Evolutionary conservation across 2,329 filamentous ascomycete genomes (phyloP).

Genomic region (Trichothecium roseum): DNA sequence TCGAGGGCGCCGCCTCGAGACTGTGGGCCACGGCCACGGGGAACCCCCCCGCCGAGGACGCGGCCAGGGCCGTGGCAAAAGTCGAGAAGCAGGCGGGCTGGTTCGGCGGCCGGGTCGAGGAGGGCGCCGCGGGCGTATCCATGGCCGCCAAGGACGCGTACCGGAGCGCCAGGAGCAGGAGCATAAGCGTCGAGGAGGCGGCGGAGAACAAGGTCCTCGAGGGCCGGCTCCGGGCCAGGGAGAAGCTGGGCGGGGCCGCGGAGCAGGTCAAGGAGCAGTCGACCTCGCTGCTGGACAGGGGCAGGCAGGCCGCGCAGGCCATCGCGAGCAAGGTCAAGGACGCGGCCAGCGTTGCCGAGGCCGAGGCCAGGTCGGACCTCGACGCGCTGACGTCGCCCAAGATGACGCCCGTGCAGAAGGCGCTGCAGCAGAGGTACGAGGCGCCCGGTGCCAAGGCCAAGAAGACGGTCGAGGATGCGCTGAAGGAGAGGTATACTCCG

Average conservation of each 20-base stretch:
- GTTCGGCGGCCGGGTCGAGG: slow-evolving; percentile 8
- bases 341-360: slow-evolving; percentile 22
- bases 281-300: slow-evolving; percentile 26
- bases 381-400: slow-evolving; percentile 13
- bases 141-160: slow-evolving; percentile 26
- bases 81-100: slow-evolving; percentile 17
- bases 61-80: slow-evolving; percentile 15
- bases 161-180: slow-evolving; percentile 16
- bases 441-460: slow-evolving; percentile 26
- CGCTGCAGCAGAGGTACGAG: slow-evolving; percentile 41
- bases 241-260: slow-evolving; percentile 11
- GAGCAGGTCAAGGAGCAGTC: slow-evolving; percentile 16
- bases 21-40: slow-evolving; percentile 32
- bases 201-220: slow-evolving; percentile 16
- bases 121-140: slow-evolving; percentile 17
- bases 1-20: slow-evolving; percentile 38
- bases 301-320: slow-evolving; percentile 29
- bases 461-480: slow-evolving; percentile 40
- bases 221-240: slow-evolving; percentile 13
- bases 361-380: slow-evolving; percentile 20
- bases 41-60: slow-evolving; percentile 17
- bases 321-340: slow-evolving; percentile 25
- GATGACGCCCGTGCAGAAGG: slow-evolving; percentile 33
- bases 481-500: slow-evolving; percentile 44
- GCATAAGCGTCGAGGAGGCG: slow-evolving; percentile 15